Percentiles rank a stretch among this genome's conserved stretches.
These are phyloP conservation scores for Kingdonia uniflora DNA, from an alignment of 164 flowering plant species.

Conservation along the genomic window DNA sequence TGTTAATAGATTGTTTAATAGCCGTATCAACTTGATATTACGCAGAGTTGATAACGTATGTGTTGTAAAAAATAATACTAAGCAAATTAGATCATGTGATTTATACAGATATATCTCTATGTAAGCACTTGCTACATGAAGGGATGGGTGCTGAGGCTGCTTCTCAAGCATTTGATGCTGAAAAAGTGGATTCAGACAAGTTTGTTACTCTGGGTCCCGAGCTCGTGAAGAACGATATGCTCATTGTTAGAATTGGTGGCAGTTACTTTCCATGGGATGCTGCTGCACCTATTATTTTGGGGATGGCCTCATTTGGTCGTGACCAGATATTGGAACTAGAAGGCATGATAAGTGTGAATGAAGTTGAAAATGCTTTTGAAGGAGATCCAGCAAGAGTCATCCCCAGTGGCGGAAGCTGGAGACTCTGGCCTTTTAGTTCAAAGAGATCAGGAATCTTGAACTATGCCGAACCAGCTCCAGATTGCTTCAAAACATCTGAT, in stretches of 20 bases:
- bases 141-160: constrained; percentile 58
- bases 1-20: neutral
- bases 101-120: constrained; percentile 44
- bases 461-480: constrained; percentile 13
- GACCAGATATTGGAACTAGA: constrained; percentile 23
- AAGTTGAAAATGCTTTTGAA: constrained; percentile 22
- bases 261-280: constrained; percentile 39
- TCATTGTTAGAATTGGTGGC: constrained; percentile 36
- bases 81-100: constrained; percentile 6
- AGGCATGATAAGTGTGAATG: constrained; percentile 39
- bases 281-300: constrained; percentile 33
- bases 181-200: constrained; percentile 33
- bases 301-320: constrained; percentile 28
- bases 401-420: constrained; percentile 46
- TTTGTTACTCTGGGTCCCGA: constrained; percentile 29
- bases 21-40: too few relatives aligned
- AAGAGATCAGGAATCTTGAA: constrained; percentile 31
- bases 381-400: constrained; percentile 31
- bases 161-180: constrained; percentile 47
- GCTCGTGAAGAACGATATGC: constrained; percentile 31
- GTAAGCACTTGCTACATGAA: constrained; percentile 40
- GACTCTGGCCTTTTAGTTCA: constrained; percentile 56
- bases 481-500: constrained; percentile 11
- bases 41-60: too few relatives aligned
- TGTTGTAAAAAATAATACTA: too few relatives aligned